These are phyloP conservation scores for Lupinus albus DNA, from an alignment of 306 rosid genomes.

Conservation along the genomic window DNA sequence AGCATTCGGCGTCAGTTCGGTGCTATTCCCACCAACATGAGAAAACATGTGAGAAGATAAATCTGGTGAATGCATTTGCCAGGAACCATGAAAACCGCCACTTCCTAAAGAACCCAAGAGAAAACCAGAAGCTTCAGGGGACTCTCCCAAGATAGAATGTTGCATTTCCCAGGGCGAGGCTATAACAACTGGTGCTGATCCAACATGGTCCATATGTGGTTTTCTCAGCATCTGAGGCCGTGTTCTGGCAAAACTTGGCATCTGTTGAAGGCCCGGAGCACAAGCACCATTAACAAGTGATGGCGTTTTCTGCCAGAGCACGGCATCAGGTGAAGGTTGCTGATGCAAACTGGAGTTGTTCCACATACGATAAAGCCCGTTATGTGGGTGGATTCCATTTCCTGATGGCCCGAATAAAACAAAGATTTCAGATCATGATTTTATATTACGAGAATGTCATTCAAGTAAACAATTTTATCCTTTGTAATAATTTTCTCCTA, in stretches of 20 bases:
- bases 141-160: conserved; percentile 55
- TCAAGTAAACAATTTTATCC: conserved; percentile 24
- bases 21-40: conserved; percentile 59
- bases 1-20: conserved; percentile 50
- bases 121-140: conserved; percentile 66
- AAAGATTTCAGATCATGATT: conserved; percentile 19
- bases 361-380: conserved; percentile 58
- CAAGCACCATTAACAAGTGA: conserved; percentile 58
- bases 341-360: conserved; percentile 61
- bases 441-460: conserved; percentile 3
- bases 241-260: conserved; percentile 57
- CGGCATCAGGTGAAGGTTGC: conserved; percentile 54
- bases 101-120: conserved; percentile 66
- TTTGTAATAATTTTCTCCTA: background rate
- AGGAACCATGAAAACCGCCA: conserved; percentile 60
- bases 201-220: conserved; percentile 59
- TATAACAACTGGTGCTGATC: conserved; percentile 71
- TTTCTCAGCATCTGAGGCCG: conserved; percentile 56
- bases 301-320: conserved; percentile 63
- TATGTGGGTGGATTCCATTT: conserved; percentile 54
- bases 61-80: conserved; percentile 61
- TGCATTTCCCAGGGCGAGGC: conserved; percentile 70
- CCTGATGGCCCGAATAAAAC: conserved; percentile 50
- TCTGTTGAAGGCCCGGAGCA: conserved; percentile 54
- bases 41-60: conserved; percentile 56